phyloP scores from a whole-genome alignment of 257 asterid species.

The Solanum habrochaites region DNA sequence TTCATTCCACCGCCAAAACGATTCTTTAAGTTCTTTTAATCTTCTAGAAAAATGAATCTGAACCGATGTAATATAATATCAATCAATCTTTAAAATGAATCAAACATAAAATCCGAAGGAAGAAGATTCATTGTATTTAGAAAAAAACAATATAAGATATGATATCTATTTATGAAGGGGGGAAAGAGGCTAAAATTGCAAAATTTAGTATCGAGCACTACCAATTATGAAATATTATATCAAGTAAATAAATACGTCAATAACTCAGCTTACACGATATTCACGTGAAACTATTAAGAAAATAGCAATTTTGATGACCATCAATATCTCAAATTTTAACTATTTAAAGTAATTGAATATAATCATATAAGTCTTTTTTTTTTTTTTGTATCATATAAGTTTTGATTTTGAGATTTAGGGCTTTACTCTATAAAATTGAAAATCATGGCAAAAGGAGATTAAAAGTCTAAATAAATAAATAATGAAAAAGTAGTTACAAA shows the following conservation, averaged over 20 bases:
- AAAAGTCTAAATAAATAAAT: too few species aligned
- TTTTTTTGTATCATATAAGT: too few species aligned
- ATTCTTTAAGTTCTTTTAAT: background rate
- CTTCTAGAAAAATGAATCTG: background rate
- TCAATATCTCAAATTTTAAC: too few species aligned
- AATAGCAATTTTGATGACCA: too few species aligned
- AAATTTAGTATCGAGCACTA: background rate
- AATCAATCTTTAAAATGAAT: background rate
- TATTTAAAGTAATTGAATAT: too few species aligned
- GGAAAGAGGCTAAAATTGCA: background rate
- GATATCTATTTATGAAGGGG: background rate
- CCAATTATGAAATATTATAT: background rate
- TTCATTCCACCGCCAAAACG: background rate
- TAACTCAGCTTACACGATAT: too few species aligned
- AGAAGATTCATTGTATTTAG: background rate
- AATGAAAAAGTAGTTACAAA: too few species aligned
- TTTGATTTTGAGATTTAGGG: too few species aligned
- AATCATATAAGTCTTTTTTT: too few species aligned
- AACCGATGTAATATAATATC: background rate
- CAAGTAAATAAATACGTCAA: background rate
- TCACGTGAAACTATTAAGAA: too few species aligned
- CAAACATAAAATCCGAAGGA: background rate
- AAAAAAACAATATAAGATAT: background rate
- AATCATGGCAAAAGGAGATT: too few species aligned
- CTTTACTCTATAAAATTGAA: too few species aligned